Base-by-base conservation (phyloP, 2,329 filamentous ascomycete genomes). In the Ceratocystis albifundus region DNA sequence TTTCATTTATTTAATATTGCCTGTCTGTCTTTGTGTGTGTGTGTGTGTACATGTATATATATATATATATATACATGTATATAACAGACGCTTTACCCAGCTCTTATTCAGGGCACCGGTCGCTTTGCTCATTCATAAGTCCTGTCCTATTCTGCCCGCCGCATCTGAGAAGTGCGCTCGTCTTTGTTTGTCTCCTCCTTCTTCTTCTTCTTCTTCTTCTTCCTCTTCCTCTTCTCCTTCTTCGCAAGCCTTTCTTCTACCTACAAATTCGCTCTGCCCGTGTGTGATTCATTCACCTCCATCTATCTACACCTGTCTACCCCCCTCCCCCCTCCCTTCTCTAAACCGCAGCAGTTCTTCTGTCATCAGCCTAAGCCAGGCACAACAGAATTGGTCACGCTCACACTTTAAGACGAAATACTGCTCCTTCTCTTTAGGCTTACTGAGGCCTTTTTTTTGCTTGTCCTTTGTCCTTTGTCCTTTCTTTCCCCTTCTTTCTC, bases 291-390 rank as follows among this genome's bases (percentile, higher is more conserved):
- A 25, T 10, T 25, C 48, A 28, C 25, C 8, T 53, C 4, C 15
- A 53, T 53, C n/a, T n/a, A n/a, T n/a, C n/a, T n/a, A n/a, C n/a
- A n/a, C n/a, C n/a, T n/a, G n/a, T n/a, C 48, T 46, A 46, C 61
- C 61, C 64, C 66, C 55, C 45, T 59, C 61, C 64, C 66, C 55
- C 45, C n/a, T 3, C 25, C n/a, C 64, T 36, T 32, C 61, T 25
- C 32, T 22, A 59, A 59, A 59, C 53, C 15, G 28, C 53, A 59
- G 28, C 53, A 59, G 1, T 20, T n/a, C 17, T 12, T 45, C 46
- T 28, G 48, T 66, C 64, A 32, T 67, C 22, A 28, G 44, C 46
- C 22, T 32, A 46, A 63, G 32, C 30, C 44, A 48, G 61, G 36
- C 41, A 63, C 36, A 48, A 32, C 61, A 63, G 6, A 66, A 66